These are phyloP conservation scores for Wickerhamomyces rabaulensis DNA, from an alignment of 805 yeast species.

Conservation along the genomic window DNA sequence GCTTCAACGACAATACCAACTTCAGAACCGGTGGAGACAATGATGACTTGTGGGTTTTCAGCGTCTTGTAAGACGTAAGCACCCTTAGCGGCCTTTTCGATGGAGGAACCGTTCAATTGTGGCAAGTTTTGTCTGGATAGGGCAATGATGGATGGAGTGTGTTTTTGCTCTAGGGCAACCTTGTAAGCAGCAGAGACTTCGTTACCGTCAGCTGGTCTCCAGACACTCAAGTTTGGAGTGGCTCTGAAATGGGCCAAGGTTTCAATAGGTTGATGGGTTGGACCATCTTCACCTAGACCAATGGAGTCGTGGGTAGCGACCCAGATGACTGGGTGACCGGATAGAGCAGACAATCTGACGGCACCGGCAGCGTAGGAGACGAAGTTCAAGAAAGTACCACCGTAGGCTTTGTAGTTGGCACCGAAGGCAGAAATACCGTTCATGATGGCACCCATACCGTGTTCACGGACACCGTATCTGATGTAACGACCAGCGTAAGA, in stretches of 20 bases:
- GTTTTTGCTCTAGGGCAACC: constrained; percentile 52
- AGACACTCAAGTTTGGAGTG: constrained; percentile 71
- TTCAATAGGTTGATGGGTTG: constrained; percentile 91
- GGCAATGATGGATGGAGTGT: constrained; percentile 72
- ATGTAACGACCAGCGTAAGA: constrained; percentile 87
- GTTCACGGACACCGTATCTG: constrained; percentile 98
- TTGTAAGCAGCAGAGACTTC: constrained; percentile 81
- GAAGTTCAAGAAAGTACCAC: constrained; percentile 97
- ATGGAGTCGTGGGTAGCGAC: constrained; percentile 89
- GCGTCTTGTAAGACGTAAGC: constrained; percentile 74
- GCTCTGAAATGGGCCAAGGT: constrained; percentile 85
- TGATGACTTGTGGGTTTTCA: constrained; percentile 62
- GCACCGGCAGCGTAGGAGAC: constrained; percentile 84
- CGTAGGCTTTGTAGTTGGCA: constrained; percentile 83
- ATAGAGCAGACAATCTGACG: constrained; percentile 75
- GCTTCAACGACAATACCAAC: constrained; percentile 76
- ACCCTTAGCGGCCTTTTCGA: constrained; percentile 92
- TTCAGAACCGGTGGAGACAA: constrained; percentile 94
- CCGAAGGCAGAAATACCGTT: constrained; percentile 94
- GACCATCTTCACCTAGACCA: constrained; percentile 91
- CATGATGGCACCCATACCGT: constrained; percentile 97
- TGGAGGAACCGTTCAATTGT: constrained; percentile 86
- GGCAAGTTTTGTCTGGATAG: constrained; percentile 85
- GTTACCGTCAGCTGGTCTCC: constrained; percentile 95
- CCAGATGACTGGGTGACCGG: constrained; percentile 81